Base-by-base conservation (phyloP, 176 grass and related monocot genomes). In the Tillandsia leiboldiana region DNA sequence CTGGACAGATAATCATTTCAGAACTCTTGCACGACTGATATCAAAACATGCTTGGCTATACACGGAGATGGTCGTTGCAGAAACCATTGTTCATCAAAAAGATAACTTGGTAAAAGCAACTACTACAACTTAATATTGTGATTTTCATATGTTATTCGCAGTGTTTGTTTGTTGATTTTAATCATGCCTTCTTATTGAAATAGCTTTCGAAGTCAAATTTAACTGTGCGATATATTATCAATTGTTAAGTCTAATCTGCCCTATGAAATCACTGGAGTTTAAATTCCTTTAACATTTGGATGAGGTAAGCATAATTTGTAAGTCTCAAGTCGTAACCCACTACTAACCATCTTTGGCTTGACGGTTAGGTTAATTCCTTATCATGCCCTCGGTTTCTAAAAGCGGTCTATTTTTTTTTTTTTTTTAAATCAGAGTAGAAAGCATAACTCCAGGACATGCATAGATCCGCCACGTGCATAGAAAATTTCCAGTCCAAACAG, bases 41-140 rank as follows among this genome's bases (percentile, higher is more conserved):
- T 96, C 92, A 11, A 86, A 75, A 73, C 86, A 96, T 70, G 83
- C 88, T 15, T 96, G 92, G 92, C 73, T 96, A 26, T 96, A 91
- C 65, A 96, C 92, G 11, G 92, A 96, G 87, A 96, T 96, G 92
- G 83, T 96, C 51, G 92, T 96, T 49, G 92, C 92, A 20, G 92
- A 96, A 71, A 96, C 88, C 1, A 91, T 96, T 53, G 83, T 96
- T 73, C 92, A 91, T 69, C 92, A 96, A 73, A 87, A 78, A 64
- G 75, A 96, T 80, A 91, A 87, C 56, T 77, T 96, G 78, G 92
- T 96, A 71, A 6, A 42, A 82, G 76, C 14, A 63, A 53, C 22
- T 47, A 70, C n/a, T 27, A 72, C 57, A 28, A 66, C 65, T 49
- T 51, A 54, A 22, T 50, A 12, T 4, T 59, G 15, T 68, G 3